Evolutionary conservation across 1,139 yeast genomes (phyloP), one percentile per base, ranked within the genome.

Genomic region (Candida pseudocylindracea): DNA sequence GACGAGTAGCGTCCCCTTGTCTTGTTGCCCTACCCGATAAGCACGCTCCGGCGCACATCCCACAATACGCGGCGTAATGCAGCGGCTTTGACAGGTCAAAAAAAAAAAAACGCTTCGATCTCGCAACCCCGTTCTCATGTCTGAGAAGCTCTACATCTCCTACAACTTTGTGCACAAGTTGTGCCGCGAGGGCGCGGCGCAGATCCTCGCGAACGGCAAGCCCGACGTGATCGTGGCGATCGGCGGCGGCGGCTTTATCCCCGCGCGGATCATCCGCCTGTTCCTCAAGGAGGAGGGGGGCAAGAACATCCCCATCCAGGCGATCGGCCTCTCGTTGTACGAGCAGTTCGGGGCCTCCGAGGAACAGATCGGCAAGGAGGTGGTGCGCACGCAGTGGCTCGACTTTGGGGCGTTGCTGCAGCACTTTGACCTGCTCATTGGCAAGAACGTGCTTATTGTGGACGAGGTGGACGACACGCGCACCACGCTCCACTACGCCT

Each of bases 381-480:
- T 85, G 31, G 74, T 80, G 31, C 73, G 95, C 55, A 79, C 93
- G 33, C 96, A 85, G 56, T 85, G 96, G 96, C 69, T 85, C 36
- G 94, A 85, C 53, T 83, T 81, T 54, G 60, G 66, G 45, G 55
- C 55, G 36, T 53, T 69, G 37, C 60, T 55, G 35, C 75, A 71
- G 48, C 66, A 73, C 33, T 50, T 55, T 51, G 45, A 67, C 33
- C 71, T 71, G 41, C 63, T 80, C 42, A 74, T 80, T 33, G 92
- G 92, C 42, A 81, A 80, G 54, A 75, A 69, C 46, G 61, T 81
- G 29, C 58, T 81, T 48, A 78, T 83, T 46, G 88, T 83, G 38
- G 95, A 83, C 49, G 95, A 83, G 53, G 95, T 83, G 32, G 95
- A 83, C 52, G 95, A 83, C 50, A 81, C 95, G 33, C 73, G 95